Base-by-base conservation (phyloP, 139 green algal genomes). In the Auxenochlorella pyrenoidosa region DNA sequence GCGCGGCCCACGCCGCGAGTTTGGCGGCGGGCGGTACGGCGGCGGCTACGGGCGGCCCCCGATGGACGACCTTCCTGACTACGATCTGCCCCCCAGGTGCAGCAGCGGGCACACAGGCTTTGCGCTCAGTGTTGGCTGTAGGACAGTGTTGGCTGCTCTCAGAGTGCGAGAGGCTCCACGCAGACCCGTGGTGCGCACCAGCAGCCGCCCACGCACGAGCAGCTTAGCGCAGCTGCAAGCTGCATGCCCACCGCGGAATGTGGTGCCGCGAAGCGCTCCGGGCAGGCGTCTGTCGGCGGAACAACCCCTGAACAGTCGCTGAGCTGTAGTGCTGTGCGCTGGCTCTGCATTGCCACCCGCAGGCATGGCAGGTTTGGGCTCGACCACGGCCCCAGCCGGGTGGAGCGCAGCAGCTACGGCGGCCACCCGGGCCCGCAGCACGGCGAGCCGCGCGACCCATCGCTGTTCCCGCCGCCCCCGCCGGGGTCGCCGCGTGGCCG, bases 381-480 rank as follows among this genome's bases (percentile, higher is more conserved):
- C 2, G 40, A 36, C 40, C 73, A 54, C 36, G 43, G 16, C 1
- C 24, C 30, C 8, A 47, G 75, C 15, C 43, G 75, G 43, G 58
- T 63, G 38, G 79, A 84, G 22, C 79, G 79, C 10, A 34, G 38
- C 58, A 60, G 44, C 51, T 60, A 30, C 40, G 44, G 43, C 26
- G 24, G 6, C 8, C 41, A 19, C 10, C 41, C 19, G 3, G 75
- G 41, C 24, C 15, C 54, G 54, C 54, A 63, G 54, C 54, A 63
- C 18, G 8, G 75, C 10, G 75, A 80, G 75, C 40, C 41, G 3
- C 75, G 47, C 21, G 79, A 84, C 38, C 79, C 79, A 19, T 60
- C 80, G 2, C 80, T 85, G 18, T 85, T 85, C 80, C 80, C 80
- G 18, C 80, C 63, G 22, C 38, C 80, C 5, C 80, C 79, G 28